Conservation (phyloP, 2,329 filamentous ascomycete genomes). For the Aspergillus piperis region DNA sequence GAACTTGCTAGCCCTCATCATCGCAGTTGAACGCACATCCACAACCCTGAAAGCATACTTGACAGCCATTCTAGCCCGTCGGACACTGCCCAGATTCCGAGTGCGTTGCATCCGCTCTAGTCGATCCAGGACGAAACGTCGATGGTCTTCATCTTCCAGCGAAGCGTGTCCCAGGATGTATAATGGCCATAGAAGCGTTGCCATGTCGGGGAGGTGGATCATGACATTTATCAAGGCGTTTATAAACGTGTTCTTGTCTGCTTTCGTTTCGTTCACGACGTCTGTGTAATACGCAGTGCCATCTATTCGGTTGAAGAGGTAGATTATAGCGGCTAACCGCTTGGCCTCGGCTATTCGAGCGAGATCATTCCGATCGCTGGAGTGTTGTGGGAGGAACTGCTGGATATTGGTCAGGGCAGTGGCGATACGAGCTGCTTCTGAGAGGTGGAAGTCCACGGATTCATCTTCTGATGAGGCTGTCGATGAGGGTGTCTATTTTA, state of each 20-base stretch:
- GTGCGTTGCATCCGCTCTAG: conserved; percentile 24
- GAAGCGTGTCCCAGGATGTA: conserved; percentile 28
- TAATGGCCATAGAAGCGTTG: conserved; percentile 28
- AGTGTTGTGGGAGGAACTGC: conserved; percentile 23
- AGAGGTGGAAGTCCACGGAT: not conserved
- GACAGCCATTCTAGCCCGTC: conserved; percentile 24
- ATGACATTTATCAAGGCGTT: conserved; percentile 23
- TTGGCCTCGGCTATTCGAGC: conserved; percentile 32
- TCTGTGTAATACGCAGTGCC: not conserved
- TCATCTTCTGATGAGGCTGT: not conserved
- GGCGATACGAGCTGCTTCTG: conserved; percentile 5
- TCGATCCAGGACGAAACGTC: conserved; percentile 33
- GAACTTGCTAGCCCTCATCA: not conserved
- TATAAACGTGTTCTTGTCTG: conserved; percentile 18
- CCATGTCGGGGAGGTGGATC: conserved; percentile 21
- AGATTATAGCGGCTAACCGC: conserved; percentile 31
- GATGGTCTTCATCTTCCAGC: conserved; percentile 27
- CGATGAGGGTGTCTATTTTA: not conserved
- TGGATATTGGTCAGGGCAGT: conserved; percentile 10
- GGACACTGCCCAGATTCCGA: conserved; percentile 33
- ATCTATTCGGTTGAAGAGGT: conserved; percentile 23
- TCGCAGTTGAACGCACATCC: not conserved
- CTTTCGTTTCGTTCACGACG: conserved; percentile 6
- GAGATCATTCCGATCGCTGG: conserved; percentile 21
- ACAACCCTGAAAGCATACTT: conserved; percentile 20